Base-by-base conservation (phyloP, 805 yeast genomes). In the Monosporozyma siamensis region DNA sequence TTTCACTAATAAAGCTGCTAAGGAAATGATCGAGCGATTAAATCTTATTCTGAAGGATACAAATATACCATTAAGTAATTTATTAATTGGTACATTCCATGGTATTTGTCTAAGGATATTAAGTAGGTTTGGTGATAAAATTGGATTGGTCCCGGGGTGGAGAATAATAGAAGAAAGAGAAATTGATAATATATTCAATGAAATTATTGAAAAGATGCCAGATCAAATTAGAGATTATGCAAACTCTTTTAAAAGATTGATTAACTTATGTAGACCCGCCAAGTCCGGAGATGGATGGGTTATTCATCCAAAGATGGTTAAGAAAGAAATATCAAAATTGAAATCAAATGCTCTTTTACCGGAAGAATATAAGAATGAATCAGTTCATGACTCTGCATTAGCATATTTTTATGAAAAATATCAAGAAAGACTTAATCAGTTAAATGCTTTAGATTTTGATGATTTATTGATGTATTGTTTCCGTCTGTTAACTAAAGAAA, bases 1-100 rank as follows among this genome's bases (percentile, higher is more conserved):
- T 0, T 90, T 90, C 65, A 90, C 97, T 10, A 84, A 85, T 52
- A 85, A 83, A 53, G 97, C 98, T 0, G 94, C 97, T 1, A 73
- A 69, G 41, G 97, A 90, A 63, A 80, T 90, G 84, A 63, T 67
- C 10, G 81, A 76, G 25, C 68, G 97, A 34, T 61, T 90, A 15
- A 39, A 54, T 6, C 61, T 54, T 0, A 55, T 59, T 4, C 57
- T 76, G 9, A 42, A 54, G 18, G 58, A 61, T 2, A 48, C 62
- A 3, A 52, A 48, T 2, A 55, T 66, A 1, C 62, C 68, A 27
- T 49, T 68, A 3, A 57, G 66, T 1, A 68, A 69, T 38, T 59
- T 90, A 17, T 62, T 80, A 44, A 75, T 89, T 26, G 97, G 97
- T 1, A 92, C 97, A 0, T 90, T 90, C 59, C 98, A 90, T 59